Conservation (phyloP, 1,284 basidiomycete species). For the Ceraceosorus guamensis region DNA sequence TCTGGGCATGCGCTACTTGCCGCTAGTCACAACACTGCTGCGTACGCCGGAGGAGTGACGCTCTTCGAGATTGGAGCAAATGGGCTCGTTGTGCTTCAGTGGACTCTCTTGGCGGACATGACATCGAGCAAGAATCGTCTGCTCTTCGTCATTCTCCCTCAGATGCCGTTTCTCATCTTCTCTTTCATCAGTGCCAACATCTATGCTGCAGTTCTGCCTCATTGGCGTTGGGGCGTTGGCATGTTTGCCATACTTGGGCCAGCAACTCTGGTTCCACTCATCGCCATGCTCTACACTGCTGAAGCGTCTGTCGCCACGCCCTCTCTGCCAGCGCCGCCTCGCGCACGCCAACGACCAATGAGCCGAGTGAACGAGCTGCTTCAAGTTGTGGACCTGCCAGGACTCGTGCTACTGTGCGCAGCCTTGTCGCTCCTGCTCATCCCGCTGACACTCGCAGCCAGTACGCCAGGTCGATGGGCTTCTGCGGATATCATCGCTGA, state of each 20-base stretch:
- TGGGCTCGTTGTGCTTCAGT: slow-evolving; percentile 10
- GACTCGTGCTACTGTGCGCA: too few species aligned
- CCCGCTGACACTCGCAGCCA: too few species aligned
- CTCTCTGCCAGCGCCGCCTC: background rate
- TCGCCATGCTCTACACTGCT: too few species aligned
- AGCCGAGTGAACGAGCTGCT: too few species aligned
- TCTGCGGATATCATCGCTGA: too few species aligned
- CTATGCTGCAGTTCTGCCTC: slow-evolving; percentile 5
- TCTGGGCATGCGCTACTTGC: slow-evolving; percentile 7
- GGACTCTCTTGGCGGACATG: slow-evolving; percentile 9
- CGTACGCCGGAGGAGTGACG: slow-evolving; percentile 8
- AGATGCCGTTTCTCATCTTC: slow-evolving; percentile 13
- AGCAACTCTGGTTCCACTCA: slow-evolving; percentile 8
- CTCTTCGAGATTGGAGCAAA: slow-evolving; percentile 14
- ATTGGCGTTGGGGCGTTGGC: slow-evolving; percentile 15
- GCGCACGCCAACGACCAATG: too few species aligned
- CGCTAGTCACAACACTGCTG: background rate
- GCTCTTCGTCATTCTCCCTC: slow-evolving; percentile 9
- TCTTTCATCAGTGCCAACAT: slow-evolving; percentile 11
- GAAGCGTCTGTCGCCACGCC: too few species aligned
- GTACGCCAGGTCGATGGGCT: too few species aligned
- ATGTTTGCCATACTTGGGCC: slow-evolving; percentile 15
- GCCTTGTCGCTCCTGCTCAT: too few species aligned
- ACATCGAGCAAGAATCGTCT: slow-evolving; percentile 11
- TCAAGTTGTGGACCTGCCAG: too few species aligned